phyloP scores from a whole-genome alignment of 176 grass and related monocot genomes.

The Oryza officinalis region DNA sequence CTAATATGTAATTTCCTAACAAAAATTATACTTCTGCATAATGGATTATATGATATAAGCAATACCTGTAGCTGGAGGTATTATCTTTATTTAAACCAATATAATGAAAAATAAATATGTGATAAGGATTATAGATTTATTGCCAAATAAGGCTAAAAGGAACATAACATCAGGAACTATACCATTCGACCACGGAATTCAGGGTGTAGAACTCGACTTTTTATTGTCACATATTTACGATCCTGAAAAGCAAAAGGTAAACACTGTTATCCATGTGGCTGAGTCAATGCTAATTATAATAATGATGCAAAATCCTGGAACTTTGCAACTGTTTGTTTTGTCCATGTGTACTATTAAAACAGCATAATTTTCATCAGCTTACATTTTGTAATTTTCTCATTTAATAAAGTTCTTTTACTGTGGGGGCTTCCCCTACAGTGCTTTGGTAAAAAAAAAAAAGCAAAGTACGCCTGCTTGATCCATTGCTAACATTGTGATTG shows the following conservation, averaged over 20 bases:
- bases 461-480: background rate
- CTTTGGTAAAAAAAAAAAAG: too few species aligned
- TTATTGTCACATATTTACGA: constrained; percentile 75
- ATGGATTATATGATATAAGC: background rate
- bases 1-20: background rate
- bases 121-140: constrained; percentile 16
- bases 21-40: background rate
- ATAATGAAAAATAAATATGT: constrained; percentile 1
- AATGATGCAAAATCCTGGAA: constrained; percentile 9
- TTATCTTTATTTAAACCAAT: background rate
- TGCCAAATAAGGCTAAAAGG: background rate
- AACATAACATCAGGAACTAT: constrained; percentile 30
- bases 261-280: constrained; percentile 38
- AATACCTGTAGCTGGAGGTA: too few species aligned
- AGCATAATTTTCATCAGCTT: too few species aligned
- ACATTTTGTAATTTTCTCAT: too few species aligned
- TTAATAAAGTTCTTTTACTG: too few species aligned
- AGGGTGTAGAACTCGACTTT: constrained; percentile 72
- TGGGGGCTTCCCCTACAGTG: too few species aligned
- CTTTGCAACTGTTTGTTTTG: constrained; percentile 3
- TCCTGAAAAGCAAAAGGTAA: constrained; percentile 65
- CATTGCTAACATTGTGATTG: background rate
- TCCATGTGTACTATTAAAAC: background rate
- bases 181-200: constrained; percentile 99
- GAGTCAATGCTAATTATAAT: constrained; percentile 2